Base-by-base conservation (phyloP, 2,329 filamentous ascomycete genomes). In the Colletotrichum australisinense region DNA sequence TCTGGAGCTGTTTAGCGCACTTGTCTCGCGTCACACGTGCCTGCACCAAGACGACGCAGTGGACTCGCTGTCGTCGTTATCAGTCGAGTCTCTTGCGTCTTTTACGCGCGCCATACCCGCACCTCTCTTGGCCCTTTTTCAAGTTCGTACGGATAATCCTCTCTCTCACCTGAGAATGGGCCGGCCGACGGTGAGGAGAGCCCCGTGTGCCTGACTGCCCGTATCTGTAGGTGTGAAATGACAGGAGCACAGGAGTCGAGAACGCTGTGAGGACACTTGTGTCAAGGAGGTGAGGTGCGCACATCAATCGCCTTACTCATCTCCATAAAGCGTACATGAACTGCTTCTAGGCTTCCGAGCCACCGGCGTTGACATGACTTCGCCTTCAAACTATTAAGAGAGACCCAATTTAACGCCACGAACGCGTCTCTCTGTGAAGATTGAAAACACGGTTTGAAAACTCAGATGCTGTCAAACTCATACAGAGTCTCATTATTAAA, bases 31-130 rank as follows among this genome's bases (percentile, higher is more conserved):
- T 19, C 26, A 63, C 69, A 72, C 63, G 63, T 63, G 63, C 57
- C 49, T 62, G 42, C 42, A 67, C 56, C 69, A 63, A 71, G 64
- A 63, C 63, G 8, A 62, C 26, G 69, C 42, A 38, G 58, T 68
- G 57, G 38, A 42, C 24, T 60, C 16, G 32, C 14, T 14, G 19
- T 16, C 53, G 35, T n/a, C 32, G 63, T 57, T 62, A 42, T 53
- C 65, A 42, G 67, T 64, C 57, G 52, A 65, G 26, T 5, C 38
- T 26, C n/a, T 24, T 63, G 38, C 16, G 57, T 19, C 16, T 24
- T 9, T 28, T n/a, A 35, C 6, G n/a, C 9, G 55, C 63, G 35
- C 63, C 24, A 9, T 58, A 42, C 12, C 59, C 59, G 53, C 53
- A 49, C 32, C 35, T 38, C 58, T 42, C 28, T 14, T 19, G 19